Percentiles rank a stretch among this genome's conserved stretches.
Conservation (phyloP, 2,329 filamentous ascomycete species). For the Aspergillus sp. region DNA sequence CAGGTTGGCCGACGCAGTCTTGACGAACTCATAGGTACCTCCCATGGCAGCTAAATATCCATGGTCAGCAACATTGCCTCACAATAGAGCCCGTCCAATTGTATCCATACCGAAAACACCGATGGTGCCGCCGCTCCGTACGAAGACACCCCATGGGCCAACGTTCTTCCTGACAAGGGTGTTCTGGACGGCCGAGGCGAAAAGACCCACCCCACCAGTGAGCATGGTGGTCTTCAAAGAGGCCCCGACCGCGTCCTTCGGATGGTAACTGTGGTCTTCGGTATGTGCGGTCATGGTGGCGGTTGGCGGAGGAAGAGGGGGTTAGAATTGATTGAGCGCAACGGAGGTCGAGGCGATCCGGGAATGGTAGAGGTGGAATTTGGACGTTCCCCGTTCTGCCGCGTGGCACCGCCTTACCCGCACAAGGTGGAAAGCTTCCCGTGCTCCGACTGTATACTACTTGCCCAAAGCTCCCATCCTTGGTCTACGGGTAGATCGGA, state of each 20-base stretch:
- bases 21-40: constrained; percentile 74
- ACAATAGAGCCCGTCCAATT: background rate
- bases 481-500: background rate
- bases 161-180: constrained; percentile 80
- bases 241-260: constrained; percentile 70
- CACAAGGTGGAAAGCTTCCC: background rate
- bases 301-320: constrained; percentile 19
- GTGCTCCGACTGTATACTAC: background rate
- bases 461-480: constrained; percentile 5
- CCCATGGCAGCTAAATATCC: constrained; percentile 63
- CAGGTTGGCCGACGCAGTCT: constrained; percentile 75
- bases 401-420: constrained; percentile 20
- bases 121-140: constrained; percentile 72
- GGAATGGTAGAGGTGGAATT: constrained; percentile 22
- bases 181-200: constrained; percentile 79
- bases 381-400: constrained; percentile 27
- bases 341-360: constrained; percentile 8
- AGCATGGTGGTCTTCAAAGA: constrained; percentile 64
- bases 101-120: constrained; percentile 59
- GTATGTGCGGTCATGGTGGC: constrained; percentile 50
- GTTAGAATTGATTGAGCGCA: constrained; percentile 5
- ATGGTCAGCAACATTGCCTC: constrained; percentile 10
- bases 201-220: constrained; percentile 66
- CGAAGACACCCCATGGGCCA: constrained; percentile 76
- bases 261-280: constrained; percentile 60